These are phyloP conservation scores for Punctularia strigosozonata DNA, from an alignment of 768 basidiomycete genomes.

Conservation along the genomic window DNA sequence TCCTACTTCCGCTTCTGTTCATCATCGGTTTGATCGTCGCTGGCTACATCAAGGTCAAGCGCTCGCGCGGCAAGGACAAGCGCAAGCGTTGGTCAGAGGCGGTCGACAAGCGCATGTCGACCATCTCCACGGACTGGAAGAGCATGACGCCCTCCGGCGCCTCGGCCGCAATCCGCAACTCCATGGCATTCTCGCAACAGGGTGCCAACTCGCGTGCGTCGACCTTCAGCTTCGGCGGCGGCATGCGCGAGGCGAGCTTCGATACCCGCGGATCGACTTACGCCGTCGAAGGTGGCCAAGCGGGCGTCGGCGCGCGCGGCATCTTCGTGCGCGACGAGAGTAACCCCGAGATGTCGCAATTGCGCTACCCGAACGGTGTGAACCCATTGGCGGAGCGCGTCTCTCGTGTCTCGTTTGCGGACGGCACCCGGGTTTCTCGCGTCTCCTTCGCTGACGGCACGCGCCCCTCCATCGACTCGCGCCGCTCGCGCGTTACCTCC, in stretches of 20 bases:
- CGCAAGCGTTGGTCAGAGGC: slow-evolving; percentile 49
- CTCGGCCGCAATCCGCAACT: slow-evolving; percentile 58
- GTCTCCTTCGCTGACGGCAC: slow-evolving; percentile 51
- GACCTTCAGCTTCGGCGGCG: slow-evolving; percentile 47
- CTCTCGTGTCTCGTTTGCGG: slow-evolving; percentile 61
- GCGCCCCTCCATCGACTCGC: slow-evolving; percentile 32
- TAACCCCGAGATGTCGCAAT: slow-evolving; percentile 24
- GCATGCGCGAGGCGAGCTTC: slow-evolving; percentile 33
- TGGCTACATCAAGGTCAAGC: slow-evolving; percentile 41
- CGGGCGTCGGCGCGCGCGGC: slow-evolving; percentile 26
- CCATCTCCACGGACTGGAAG: slow-evolving; percentile 71
- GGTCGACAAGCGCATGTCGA: slow-evolving; percentile 77
- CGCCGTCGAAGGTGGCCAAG: slow-evolving; percentile 32
- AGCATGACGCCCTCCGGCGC: slow-evolving; percentile 60
- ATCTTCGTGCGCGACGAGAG: slow-evolving; percentile 12
- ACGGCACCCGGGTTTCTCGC: slow-evolving; percentile 36
- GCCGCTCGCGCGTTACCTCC: slow-evolving; percentile 25
- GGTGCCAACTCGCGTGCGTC: slow-evolving; percentile 28
- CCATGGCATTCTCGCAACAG: slow-evolving; percentile 34
- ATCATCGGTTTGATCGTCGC: slow-evolving; percentile 29
- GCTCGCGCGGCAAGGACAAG: slow-evolving; percentile 37
- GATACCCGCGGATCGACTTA: slow-evolving; percentile 5
- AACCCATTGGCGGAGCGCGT: slow-evolving; percentile 38
- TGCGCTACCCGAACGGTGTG: slow-evolving; percentile 46
- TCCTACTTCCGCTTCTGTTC: slow-evolving; percentile 53